Evolutionary conservation across 768 basidiomycete species (phyloP), one percentile per base, ranked within the genome.

Genomic region (Neoboletus brunneissimus): DNA sequence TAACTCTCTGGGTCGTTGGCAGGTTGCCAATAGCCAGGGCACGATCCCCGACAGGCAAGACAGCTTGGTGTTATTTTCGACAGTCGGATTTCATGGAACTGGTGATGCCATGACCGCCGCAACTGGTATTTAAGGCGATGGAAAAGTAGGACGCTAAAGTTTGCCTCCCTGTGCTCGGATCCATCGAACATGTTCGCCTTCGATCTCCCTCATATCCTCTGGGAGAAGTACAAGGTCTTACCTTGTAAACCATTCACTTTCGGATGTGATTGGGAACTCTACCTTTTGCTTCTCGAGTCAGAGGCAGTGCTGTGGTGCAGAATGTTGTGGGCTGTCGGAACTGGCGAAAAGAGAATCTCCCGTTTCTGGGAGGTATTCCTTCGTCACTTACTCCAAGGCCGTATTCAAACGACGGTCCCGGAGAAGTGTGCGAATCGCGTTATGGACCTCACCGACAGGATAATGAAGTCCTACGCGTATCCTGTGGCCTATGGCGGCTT

Each of bases 401-500:
- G 37, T 34, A 7, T 15, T 3, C n/a, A 44, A 29, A 10, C 15
- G 9, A 41, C 4, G 8, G 5, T 52, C 31, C 54, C 56, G 8
- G 44, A 54, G 29, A 45, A 4, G 35, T 45, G 51, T 15, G n/a
- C 20, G 15, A 54, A 50, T 32, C 42, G 43, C 29, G 40, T 51
- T 56, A 23, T 4, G 31, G 10, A 38, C 50, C 64, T 70, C 56
- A 70, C 71, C 3, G 10, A 55, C 0, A 46, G 29, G 27, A 44
- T 70, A 47, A 31, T 20, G 50, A 68, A 13, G 44, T 55, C 25
- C 8, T 10, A 59, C 20, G 37, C 46, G 10, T 64, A 70, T 53
- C 71, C 71, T 31, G 55, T 31, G 0, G 71, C 69, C 0, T 56
- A 62, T 38, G 69, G 69, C 1, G 71, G 69, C 23, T 70, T 72